A percentile compares a stretch with the other conserved stretches of the same genome.
These are phyloP conservation scores for Nemania abortiva DNA, from an alignment of 2,329 filamentous ascomycete species.

Conservation along the genomic window DNA sequence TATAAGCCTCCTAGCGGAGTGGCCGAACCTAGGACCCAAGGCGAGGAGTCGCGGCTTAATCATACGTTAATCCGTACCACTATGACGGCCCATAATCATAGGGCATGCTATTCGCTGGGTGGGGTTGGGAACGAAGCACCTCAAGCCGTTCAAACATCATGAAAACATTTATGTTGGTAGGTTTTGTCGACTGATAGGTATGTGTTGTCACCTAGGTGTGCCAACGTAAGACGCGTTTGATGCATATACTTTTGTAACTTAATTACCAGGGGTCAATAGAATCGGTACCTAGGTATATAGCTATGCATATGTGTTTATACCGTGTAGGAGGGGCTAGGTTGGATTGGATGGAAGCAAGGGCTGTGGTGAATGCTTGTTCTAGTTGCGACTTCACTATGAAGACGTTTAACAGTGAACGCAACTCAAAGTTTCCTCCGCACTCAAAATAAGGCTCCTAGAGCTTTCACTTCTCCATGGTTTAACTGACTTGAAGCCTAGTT, in stretches of 20 bases:
- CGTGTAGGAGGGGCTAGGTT: conserved; percentile 11
- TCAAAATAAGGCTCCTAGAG: not conserved
- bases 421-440: conserved; percentile 1
- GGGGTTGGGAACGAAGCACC: not conserved
- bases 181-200: not conserved
- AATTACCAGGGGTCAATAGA: no score
- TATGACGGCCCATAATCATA: not conserved
- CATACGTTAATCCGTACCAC: not conserved
- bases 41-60: not conserved
- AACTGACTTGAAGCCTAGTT: not conserved
- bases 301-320: conserved; percentile 20
- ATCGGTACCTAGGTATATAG: no score
- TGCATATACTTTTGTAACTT: not conserved
- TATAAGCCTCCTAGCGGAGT: not conserved
- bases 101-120: not conserved
- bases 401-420: conserved; percentile 10
- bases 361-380: not conserved
- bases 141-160: not conserved
- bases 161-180: not conserved
- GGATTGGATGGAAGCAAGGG: not conserved
- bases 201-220: no score
- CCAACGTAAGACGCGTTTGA: not conserved
- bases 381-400: conserved; percentile 12
- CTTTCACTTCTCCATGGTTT: not conserved
- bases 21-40: not conserved